A percentile compares a stretch with the other conserved stretches of the same genome.
Evolutionary conservation across 31 red algal genomes (phyloP).

Genomic region (Bonnemaisonia californica): DNA sequence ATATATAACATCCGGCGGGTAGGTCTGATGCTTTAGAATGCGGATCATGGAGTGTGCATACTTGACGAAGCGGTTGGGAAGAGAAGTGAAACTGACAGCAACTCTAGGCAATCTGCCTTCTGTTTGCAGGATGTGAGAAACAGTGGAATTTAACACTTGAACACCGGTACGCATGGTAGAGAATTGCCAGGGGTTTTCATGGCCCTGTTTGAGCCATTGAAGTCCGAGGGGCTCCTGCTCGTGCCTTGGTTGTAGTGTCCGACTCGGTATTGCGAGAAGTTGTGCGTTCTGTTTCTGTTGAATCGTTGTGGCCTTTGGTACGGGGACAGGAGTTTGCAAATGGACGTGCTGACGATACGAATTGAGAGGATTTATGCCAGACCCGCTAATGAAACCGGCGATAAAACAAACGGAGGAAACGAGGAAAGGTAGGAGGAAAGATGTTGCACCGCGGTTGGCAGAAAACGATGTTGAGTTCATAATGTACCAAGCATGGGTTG

Average conservation of each 20-base stretch:
- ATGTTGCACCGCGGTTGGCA: no score
- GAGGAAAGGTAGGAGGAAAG: no score
- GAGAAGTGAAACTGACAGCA: constrained; percentile 5
- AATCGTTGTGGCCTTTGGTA: no score
- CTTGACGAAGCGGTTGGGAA: constrained; percentile 3
- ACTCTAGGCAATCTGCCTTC: background rate
- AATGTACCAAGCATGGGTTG: no score
- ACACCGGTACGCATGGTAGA: background rate
- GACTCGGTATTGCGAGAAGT: no score
- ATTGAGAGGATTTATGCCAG: no score
- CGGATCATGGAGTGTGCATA: background rate
- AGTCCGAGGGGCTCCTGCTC: background rate
- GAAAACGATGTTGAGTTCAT: no score
- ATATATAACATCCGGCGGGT: constrained; percentile 21
- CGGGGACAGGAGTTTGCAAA: no score
- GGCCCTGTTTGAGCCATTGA: background rate
- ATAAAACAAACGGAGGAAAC: no score
- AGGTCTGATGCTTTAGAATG: constrained; percentile 4
- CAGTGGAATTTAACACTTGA: background rate
- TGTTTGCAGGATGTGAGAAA: background rate
- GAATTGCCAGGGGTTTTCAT: background rate
- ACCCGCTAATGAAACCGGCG: no score
- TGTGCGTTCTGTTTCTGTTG: no score
- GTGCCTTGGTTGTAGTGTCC: background rate
- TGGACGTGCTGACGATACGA: no score